Evolutionary conservation across 164 flowering plant species (phyloP), one percentile per base, ranked within the genome.

Genomic region (Kingdonia uniflora): DNA sequence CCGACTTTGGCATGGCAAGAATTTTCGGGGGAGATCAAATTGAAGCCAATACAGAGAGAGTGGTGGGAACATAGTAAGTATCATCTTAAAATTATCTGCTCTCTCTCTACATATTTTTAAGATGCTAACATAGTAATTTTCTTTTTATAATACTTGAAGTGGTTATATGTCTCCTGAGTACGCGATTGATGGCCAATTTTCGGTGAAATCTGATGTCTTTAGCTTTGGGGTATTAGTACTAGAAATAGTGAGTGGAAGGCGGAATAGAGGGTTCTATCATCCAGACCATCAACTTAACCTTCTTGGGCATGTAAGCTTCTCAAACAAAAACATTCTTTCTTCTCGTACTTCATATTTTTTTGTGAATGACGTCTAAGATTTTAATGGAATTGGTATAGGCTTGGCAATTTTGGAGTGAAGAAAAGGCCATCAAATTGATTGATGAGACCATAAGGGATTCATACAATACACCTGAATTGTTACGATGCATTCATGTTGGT

Each of bases 1-100:
- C 63, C 5, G 68, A 59, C 59, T 73, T 76, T 51, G 81, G 81
- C 1, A 54, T 76, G 58, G 80, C 80, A 49, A 76, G 70, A 56
- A 70, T 71, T 1, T 66, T 76, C 55, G 65, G 51, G 25, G 69
- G 65, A 10, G 61, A 49, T 21, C 55, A 65, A 42, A 35, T 23
- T 21, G 64, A 71, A 54, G 65, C 64, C 5, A 65, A 57, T 38
- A 76, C 81, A 1, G 40, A 14, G 17, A 68, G 60, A 56, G 46
- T 74, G 17, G 71, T 70, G 14, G 80, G 80, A 29, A 76, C 80
- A 19, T 68, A 61, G 80, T 70, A 68, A 65, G 76, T 56, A 10
- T 21, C 5, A 2, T 20, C 13, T 47, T 57, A 29, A 29, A 29
- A 29, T 29, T 8, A 29, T 3, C 35, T 29, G 4, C 35, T 29